A percentile compares a stretch with the other conserved stretches of the same genome.
These are phyloP conservation scores for Dactylellina leptospora DNA, from an alignment of 2,329 filamentous ascomycete species.

Conservation along the genomic window DNA sequence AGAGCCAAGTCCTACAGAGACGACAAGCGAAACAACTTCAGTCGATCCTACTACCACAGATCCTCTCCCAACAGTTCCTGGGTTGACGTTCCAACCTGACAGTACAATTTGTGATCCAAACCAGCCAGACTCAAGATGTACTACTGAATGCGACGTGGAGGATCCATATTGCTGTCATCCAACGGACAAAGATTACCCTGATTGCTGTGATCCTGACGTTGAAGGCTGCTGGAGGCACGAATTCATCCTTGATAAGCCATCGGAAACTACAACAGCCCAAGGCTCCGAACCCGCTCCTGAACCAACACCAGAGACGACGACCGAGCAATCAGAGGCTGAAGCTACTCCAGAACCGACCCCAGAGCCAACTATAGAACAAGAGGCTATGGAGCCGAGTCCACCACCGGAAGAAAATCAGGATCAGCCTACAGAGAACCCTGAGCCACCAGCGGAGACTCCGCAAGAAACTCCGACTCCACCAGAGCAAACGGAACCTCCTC, in stretches of 20 bases:
- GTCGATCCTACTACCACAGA: slow-evolving; percentile 1
- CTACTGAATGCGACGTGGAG: slow-evolving; percentile 39
- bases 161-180: slow-evolving; percentile 46
- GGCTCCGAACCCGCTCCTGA: slow-evolving; percentile 4
- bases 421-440: background rate
- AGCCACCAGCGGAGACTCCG: background rate
- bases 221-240: slow-evolving; percentile 46
- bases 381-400: background rate
- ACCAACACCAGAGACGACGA: background rate
- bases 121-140: slow-evolving; percentile 35
- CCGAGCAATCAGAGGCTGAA: background rate
- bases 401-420: background rate
- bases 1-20: background rate
- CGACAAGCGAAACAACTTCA: background rate
- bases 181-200: slow-evolving; percentile 40
- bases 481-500: slow-evolving; percentile 1
- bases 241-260: slow-evolving; percentile 37
- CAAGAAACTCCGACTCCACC: background rate
- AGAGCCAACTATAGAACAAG: background rate
- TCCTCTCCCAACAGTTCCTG: slow-evolving; percentile 17
- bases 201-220: slow-evolving; percentile 44
- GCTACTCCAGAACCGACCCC: slow-evolving; percentile 1
- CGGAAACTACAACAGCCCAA: slow-evolving; percentile 3
- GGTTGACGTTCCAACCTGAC: slow-evolving; percentile 30
- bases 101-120: slow-evolving; percentile 28